Conservation (phyloP, 1,139 yeast genomes). For the Blastobotrys capitulatus region DNA sequence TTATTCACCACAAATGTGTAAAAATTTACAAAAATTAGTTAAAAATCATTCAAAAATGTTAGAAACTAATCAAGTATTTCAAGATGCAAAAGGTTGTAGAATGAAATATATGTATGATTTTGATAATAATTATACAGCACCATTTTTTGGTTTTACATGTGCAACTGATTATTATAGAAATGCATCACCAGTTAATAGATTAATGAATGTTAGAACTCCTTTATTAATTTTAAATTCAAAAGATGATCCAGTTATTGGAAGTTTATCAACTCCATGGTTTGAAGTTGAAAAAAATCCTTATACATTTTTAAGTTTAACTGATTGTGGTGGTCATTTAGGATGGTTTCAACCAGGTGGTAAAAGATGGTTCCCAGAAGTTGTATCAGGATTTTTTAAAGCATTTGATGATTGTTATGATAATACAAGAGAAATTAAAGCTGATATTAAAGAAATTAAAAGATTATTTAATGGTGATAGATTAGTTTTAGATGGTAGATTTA, state of each 20-base stretch:
- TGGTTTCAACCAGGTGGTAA: slow-evolving; percentile 56
- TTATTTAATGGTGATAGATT: slow-evolving; percentile 12
- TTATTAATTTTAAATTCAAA: slow-evolving; percentile 59
- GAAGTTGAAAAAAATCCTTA: slow-evolving; percentile 68
- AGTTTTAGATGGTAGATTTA: slow-evolving; percentile 5
- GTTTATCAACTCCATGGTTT: slow-evolving; percentile 52
- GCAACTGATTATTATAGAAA: slow-evolving; percentile 69
- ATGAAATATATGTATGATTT: slow-evolving; percentile 50
- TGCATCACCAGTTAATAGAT: slow-evolving; percentile 58
- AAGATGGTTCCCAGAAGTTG: slow-evolving; percentile 69
- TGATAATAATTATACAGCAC: slow-evolving; percentile 69
- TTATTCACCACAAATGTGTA: slow-evolving; percentile 62
- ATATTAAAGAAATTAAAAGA: slow-evolving; percentile 3
- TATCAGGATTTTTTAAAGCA: slow-evolving; percentile 54
- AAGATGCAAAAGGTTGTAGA: slow-evolving; percentile 32
- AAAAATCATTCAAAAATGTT: slow-evolving; percentile 57
- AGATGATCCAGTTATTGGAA: slow-evolving; percentile 76
- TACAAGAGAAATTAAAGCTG: slow-evolving; percentile 3
- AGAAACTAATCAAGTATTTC: slow-evolving; percentile 36
- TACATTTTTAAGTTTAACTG: slow-evolving; percentile 58
- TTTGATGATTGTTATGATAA: slow-evolving; percentile 37
- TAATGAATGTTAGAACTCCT: slow-evolving; percentile 58
- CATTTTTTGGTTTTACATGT: slow-evolving; percentile 62
- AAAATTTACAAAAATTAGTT: slow-evolving; percentile 57
- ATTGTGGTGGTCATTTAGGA: slow-evolving; percentile 85